Evolutionary conservation across 345 rosid species (phyloP).

Genomic region (Schrenkiella parvula): DNA sequence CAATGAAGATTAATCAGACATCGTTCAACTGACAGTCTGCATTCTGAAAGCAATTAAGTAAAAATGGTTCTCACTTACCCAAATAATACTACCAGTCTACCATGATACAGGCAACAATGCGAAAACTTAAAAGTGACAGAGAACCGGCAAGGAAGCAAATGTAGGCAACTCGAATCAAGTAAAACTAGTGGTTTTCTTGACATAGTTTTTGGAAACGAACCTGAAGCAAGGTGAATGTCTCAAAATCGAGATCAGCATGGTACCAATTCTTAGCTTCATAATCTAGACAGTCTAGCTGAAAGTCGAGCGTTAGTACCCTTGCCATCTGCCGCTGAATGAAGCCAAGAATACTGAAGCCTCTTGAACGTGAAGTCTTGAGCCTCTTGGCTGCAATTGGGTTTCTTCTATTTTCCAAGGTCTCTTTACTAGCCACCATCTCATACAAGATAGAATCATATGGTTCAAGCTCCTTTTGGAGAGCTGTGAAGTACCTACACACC

Average conservation of each 20-base stretch:
- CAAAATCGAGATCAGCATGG: constrained; percentile 95
- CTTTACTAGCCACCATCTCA: constrained; percentile 94
- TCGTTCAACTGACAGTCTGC: background rate
- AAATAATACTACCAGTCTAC: background rate
- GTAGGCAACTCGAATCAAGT: background rate
- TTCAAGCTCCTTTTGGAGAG: constrained; percentile 82
- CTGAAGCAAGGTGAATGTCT: constrained; percentile 94
- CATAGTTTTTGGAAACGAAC: constrained; percentile 33
- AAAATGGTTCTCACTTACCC: background rate
- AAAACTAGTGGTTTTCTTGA: background rate
- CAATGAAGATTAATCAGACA: background rate
- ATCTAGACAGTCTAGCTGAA: constrained; percentile 86
- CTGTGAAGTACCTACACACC: constrained; percentile 58
- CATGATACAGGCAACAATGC: background rate
- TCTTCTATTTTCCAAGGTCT: constrained; percentile 62
- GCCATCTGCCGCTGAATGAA: constrained; percentile 92
- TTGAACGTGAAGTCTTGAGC: constrained; percentile 53
- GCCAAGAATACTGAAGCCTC: constrained; percentile 73
- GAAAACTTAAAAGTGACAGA: background rate
- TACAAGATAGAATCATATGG: constrained; percentile 80
- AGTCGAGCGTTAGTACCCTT: constrained; percentile 63
- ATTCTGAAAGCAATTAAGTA: background rate
- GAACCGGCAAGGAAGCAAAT: background rate
- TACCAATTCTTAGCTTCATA: constrained; percentile 76
- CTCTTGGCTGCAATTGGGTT: constrained; percentile 45